Evolutionary conservation across 208 protist species (phyloP).

Genomic region (Crithidia mellificae): DNA sequence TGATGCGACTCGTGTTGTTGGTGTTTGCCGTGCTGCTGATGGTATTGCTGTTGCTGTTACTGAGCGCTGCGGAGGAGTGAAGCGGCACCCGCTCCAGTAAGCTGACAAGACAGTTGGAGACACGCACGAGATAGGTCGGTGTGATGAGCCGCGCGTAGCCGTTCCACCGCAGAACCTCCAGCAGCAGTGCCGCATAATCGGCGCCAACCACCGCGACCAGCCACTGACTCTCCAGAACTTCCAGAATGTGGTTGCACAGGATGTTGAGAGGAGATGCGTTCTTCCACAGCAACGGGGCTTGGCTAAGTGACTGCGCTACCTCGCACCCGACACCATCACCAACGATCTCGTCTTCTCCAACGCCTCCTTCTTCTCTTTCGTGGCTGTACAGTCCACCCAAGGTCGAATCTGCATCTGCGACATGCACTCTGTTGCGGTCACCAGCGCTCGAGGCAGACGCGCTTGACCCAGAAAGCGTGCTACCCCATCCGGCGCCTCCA

Average conservation of each 20-base stretch:
- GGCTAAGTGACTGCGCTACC: slow-evolving; percentile 6
- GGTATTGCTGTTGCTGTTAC: neutral
- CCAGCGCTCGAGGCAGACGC: too few relatives aligned
- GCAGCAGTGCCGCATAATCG: slow-evolving; percentile 63
- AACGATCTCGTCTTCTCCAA: neutral
- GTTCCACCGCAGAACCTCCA: slow-evolving; percentile 45
- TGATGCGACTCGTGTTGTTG: too few relatives aligned
- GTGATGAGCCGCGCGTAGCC: slow-evolving; percentile 61
- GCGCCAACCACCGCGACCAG: slow-evolving; percentile 51
- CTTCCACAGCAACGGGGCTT: slow-evolving; percentile 76
- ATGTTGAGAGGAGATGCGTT: slow-evolving; percentile 54
- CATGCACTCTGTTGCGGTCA: too few relatives aligned
- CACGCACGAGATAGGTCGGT: slow-evolving; percentile 34
- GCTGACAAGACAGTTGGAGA: slow-evolving; percentile 40
- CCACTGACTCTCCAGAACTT: slow-evolving; percentile 68
- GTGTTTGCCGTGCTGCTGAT: neutral
- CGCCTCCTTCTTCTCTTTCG: too few relatives aligned
- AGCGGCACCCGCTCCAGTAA: slow-evolving; percentile 47
- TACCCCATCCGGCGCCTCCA: neutral
- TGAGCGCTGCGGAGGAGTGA: neutral
- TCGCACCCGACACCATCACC: neutral
- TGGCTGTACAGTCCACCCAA: too few relatives aligned
- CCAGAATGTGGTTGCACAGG: slow-evolving; percentile 58
- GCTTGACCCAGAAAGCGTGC: too few relatives aligned
- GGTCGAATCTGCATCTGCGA: too few relatives aligned